phyloP scores from a whole-genome alignment of 495 filamentous ascomycete species.

The Penicillium riverlandense region DNA sequence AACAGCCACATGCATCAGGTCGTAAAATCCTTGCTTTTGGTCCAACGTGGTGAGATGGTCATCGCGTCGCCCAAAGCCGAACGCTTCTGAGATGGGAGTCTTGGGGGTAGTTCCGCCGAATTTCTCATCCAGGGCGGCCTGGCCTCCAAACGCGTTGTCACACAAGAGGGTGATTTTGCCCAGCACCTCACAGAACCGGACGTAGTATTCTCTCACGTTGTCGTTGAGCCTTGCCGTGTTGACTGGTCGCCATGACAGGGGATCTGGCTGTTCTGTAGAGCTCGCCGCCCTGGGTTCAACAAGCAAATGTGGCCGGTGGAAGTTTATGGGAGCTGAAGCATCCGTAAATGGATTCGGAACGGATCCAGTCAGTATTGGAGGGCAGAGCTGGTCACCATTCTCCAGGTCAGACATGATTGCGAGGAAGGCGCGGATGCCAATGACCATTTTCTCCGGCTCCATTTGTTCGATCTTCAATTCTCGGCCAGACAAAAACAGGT shows the following conservation, averaged over 20 bases:
- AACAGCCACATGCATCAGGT: constrained; percentile 89
- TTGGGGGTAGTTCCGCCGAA: constrained; percentile 80
- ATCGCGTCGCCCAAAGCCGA: constrained; percentile 78
- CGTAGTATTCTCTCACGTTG: constrained; percentile 73
- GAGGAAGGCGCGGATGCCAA: constrained; percentile 88
- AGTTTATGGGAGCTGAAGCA: constrained; percentile 22
- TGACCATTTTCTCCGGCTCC: constrained; percentile 91
- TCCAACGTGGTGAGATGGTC: constrained; percentile 68
- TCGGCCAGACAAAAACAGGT: constrained; percentile 66
- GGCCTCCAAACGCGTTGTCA: constrained; percentile 93
- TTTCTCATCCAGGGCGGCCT: constrained; percentile 91
- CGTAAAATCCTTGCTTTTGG: constrained; percentile 91
- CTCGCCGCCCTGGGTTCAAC: constrained; percentile 26
- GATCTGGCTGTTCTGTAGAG: constrained; percentile 27
- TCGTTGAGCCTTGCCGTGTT: constrained; percentile 65
- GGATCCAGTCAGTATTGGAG: constrained; percentile 65
- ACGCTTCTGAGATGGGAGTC: constrained; percentile 89
- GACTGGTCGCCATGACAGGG: constrained; percentile 56
- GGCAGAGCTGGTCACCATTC: constrained; percentile 67
- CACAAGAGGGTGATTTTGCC: constrained; percentile 94
- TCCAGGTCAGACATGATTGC: constrained; percentile 92
- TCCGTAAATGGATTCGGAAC: constrained; percentile 39
- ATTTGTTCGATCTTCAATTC: constrained; percentile 87
- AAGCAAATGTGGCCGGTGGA: constrained; percentile 33
- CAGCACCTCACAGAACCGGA: constrained; percentile 86